These are phyloP conservation scores for Kandelia obovata DNA, from an alignment of 345 rosid species.

Conservation along the genomic window DNA sequence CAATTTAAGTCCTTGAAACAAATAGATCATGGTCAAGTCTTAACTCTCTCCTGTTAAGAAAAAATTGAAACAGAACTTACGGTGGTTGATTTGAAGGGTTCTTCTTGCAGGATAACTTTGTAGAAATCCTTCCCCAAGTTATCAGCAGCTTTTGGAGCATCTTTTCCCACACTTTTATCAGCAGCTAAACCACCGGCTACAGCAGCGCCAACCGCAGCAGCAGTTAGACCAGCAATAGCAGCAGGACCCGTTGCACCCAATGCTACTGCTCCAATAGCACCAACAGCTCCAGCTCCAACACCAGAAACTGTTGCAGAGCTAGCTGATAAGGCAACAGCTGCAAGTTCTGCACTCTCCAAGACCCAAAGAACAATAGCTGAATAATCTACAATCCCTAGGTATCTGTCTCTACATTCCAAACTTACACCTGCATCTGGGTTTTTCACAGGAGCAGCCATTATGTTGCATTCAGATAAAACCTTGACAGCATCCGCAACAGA, in stretches of 20 bases:
- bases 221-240: slow-evolving; percentile 61
- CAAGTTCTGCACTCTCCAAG: slow-evolving; percentile 71
- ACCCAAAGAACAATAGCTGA: slow-evolving; percentile 78
- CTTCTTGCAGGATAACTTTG: slow-evolving; percentile 69
- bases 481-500: slow-evolving; percentile 65
- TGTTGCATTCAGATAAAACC: slow-evolving; percentile 67
- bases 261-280: slow-evolving; percentile 73
- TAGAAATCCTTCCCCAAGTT: slow-evolving; percentile 72
- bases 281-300: slow-evolving; percentile 68
- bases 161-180: slow-evolving; percentile 56
- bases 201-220: slow-evolving; percentile 84
- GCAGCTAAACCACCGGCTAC: slow-evolving; percentile 71
- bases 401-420: slow-evolving; percentile 70
- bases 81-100: slow-evolving; percentile 80
- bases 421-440: slow-evolving; percentile 42
- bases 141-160: slow-evolving; percentile 67
- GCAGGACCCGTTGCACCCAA: slow-evolving; percentile 68
- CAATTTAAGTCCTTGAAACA: no score
- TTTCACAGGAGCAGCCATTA: slow-evolving; percentile 76
- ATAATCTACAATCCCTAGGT: slow-evolving; percentile 76
- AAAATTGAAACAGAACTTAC: slow-evolving; percentile 27
- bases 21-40: no score
- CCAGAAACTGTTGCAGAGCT: slow-evolving; percentile 74
- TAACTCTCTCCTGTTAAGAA: not conserved
- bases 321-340: slow-evolving; percentile 67